phyloP scores from a whole-genome alignment of 2,329 filamentous ascomycete species.

The Neofusicoccum kwambonambiense region DNA sequence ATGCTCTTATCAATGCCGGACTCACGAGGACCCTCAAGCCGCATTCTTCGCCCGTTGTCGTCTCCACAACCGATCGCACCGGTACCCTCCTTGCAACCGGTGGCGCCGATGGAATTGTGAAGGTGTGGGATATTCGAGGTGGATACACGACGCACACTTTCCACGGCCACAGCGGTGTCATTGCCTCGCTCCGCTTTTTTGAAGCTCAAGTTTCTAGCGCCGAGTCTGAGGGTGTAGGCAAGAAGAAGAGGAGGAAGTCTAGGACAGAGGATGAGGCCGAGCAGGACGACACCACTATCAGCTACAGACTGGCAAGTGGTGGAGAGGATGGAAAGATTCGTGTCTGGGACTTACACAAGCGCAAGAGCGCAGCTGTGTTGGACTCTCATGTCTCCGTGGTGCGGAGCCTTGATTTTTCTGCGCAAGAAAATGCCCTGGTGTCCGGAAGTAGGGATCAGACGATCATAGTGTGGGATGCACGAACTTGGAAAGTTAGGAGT shows the following conservation, averaged over 20 bases:
- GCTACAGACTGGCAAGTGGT: slow-evolving; percentile 82
- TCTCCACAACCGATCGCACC: slow-evolving; percentile 79
- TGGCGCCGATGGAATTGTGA: slow-evolving; percentile 87
- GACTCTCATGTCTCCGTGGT: slow-evolving; percentile 96
- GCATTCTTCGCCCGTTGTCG: slow-evolving; percentile 84
- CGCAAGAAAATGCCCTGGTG: slow-evolving; percentile 70
- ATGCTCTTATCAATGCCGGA: slow-evolving; percentile 61
- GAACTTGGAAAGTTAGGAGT: slow-evolving; percentile 77
- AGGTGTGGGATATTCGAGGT: slow-evolving; percentile 91
- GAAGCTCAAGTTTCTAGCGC: slow-evolving; percentile 56
- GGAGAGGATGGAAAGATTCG: slow-evolving; percentile 91
- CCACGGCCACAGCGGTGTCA: slow-evolving; percentile 84
- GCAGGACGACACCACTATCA: slow-evolving; percentile 49
- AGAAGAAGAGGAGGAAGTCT: slow-evolving; percentile 42
- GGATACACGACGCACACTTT: slow-evolving; percentile 95
- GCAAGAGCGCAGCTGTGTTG: slow-evolving; percentile 71
- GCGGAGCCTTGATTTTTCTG: slow-evolving; percentile 79
- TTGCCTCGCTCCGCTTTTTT: slow-evolving; percentile 91
- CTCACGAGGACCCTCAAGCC: slow-evolving; percentile 82
- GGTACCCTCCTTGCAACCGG: slow-evolving; percentile 90
- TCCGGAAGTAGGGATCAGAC: slow-evolving; percentile 92
- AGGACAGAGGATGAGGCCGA: slow-evolving; percentile 47
- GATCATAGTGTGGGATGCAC: slow-evolving; percentile 84
- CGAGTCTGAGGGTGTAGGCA: slow-evolving; percentile 32
- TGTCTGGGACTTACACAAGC: slow-evolving; percentile 87